Evolutionary conservation across 345 rosid species (phyloP), one percentile per base, ranked within the genome.

Genomic region (Orychophragmus violaceus): DNA sequence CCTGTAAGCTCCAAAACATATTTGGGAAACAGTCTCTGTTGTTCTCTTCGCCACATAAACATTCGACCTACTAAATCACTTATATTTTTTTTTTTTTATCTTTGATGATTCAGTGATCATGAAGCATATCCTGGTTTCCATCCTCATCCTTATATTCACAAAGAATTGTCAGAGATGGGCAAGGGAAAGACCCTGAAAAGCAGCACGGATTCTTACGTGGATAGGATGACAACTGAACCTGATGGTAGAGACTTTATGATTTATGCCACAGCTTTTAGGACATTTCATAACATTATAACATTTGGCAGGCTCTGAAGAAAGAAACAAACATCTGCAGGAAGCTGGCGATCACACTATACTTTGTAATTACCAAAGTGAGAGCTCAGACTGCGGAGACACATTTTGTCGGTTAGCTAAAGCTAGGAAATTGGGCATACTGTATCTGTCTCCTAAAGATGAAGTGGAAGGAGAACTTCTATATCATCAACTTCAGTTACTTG

Each of bases 401-500:
- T 28, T 63, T 46, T 74, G 78, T 58, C 81, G 68, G 74, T 72
- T 79, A 70, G 74, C 74, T 35, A 75, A 81, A 76, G 88, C 88
- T 68, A 82, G 77, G 76, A 70, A 76, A 42, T 30, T 62, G 74
- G 77, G 82, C 66, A 64, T 85, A 66, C 60, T 82, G 17, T 84
- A 79, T 62, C 46, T 83, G 27, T 83, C 96, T 77, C 97, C 95
- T n/a, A 67, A 61, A 39, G 99, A 95, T 56, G 99, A 95, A 86
- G 83, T 95, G 66, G 97, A 91, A 80, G 99, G 97, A 36, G 95
- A 91, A 77, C 82, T 95, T 19, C 77, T 91, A 54, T 89, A 87
- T 85, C 77, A 69, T 74, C 99, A 89, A 80, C 76, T 72, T 62
- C 81, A 74, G 77, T 74, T 95, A 58, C 89, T 91, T 61, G 42